Conservation (phyloP, 2,329 filamentous ascomycete genomes). For the Sclerotinia nivalis region DNA sequence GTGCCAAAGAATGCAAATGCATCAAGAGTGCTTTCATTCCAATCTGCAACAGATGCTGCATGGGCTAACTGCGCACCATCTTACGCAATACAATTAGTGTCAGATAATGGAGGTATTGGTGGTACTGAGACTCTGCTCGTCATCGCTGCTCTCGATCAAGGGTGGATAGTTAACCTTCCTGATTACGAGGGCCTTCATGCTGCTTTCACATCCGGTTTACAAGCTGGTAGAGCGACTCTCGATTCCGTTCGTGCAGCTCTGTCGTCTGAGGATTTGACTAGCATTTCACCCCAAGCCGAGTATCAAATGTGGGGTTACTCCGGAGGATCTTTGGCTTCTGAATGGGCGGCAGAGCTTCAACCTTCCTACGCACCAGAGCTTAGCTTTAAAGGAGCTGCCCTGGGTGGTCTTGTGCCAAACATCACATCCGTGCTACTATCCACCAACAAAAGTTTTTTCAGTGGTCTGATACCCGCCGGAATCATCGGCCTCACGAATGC, state of each 20-base stretch:
- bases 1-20: conserved; percentile 35
- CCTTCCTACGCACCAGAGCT: conserved; percentile 55
- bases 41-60: conserved; percentile 46
- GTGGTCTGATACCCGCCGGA: conserved; percentile 35
- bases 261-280: not conserved
- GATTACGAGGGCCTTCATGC: conserved; percentile 33
- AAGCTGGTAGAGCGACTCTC: conserved; percentile 29
- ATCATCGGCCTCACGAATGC: conserved; percentile 26
- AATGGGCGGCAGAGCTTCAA: conserved; percentile 55
- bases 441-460: conserved; percentile 40
- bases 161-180: conserved; percentile 31
- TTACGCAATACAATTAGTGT: conserved; percentile 35
- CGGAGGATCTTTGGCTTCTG: conserved; percentile 53
- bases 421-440: conserved; percentile 43
- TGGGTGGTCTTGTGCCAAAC: conserved; percentile 51
- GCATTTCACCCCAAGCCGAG: conserved; percentile 1
- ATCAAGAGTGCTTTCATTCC: conserved; percentile 45
- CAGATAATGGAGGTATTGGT: conserved; percentile 40
- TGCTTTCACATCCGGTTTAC: conserved; percentile 25
- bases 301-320: conserved; percentile 55
- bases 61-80: conserved; percentile 45
- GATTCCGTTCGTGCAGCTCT: conserved; percentile 33
- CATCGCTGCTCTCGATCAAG: conserved; percentile 21
- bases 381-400: conserved; percentile 49
- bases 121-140: conserved; percentile 32